phyloP scores from a whole-genome alignment of 805 yeast genomes.

The Cyberlindnera veronae region DNA sequence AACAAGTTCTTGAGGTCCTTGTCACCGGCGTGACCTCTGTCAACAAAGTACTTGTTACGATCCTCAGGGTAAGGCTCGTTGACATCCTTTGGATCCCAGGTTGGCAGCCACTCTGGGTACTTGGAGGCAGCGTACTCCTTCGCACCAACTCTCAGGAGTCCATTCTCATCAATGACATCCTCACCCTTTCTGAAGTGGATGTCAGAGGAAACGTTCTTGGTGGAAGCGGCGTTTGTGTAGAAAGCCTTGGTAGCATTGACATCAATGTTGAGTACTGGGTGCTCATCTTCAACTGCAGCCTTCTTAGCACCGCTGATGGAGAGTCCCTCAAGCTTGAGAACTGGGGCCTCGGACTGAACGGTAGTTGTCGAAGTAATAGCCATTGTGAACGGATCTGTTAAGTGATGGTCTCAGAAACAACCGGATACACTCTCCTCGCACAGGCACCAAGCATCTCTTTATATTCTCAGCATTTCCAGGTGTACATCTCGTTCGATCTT shows the following conservation, averaged over 20 bases:
- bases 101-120: slow-evolving; percentile 60
- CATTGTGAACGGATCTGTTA: too few species aligned
- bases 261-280: slow-evolving; percentile 1
- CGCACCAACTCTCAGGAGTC: slow-evolving; percentile 43
- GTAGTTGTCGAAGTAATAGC: too few species aligned
- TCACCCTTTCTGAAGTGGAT: slow-evolving; percentile 49
- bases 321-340: too few species aligned
- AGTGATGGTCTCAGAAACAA: too few species aligned
- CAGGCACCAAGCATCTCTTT: too few species aligned
- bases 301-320: too few species aligned
- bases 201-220: slow-evolving; percentile 22
- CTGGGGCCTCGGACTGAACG: too few species aligned
- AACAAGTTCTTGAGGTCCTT: slow-evolving; percentile 49
- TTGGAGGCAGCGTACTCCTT: slow-evolving; percentile 32
- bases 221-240: slow-evolving; percentile 7
- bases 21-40: slow-evolving; percentile 62
- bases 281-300: too few species aligned
- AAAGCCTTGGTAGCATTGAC: neutral
- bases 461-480: too few species aligned
- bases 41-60: slow-evolving; percentile 44
- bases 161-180: slow-evolving; percentile 45
- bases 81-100: slow-evolving; percentile 60
- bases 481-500: too few species aligned
- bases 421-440: too few species aligned
- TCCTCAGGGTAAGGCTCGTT: slow-evolving; percentile 45